Evolutionary conservation across 257 asterid genomes (phyloP).

Genomic region (Asclepias syriaca): DNA sequence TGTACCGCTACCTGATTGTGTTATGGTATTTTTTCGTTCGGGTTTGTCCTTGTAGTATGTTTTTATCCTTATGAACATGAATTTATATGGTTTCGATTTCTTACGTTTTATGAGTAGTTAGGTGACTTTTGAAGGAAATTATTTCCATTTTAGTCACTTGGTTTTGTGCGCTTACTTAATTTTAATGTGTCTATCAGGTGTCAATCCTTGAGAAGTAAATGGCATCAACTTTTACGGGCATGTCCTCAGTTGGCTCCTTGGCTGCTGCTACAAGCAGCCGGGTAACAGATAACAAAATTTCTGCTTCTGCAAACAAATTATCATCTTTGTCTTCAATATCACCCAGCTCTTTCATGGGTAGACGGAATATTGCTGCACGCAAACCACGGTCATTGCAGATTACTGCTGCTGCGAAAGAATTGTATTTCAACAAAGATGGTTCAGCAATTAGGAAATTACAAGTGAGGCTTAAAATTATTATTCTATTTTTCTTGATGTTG

Average conservation of each 20-base stretch:
- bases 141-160: background rate
- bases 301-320: slow-evolving; percentile 47
- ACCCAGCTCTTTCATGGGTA: slow-evolving; percentile 49
- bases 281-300: slow-evolving; percentile 41
- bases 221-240: slow-evolving; percentile 74
- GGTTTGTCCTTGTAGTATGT: background rate
- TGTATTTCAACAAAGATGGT: slow-evolving; percentile 94
- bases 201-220: slow-evolving; percentile 31
- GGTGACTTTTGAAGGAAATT: background rate
- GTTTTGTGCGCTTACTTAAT: background rate
- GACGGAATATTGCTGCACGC: slow-evolving; percentile 37
- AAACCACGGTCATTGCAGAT: slow-evolving; percentile 47
- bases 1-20: too few relatives aligned
- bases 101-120: background rate
- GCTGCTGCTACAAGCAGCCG: slow-evolving; percentile 72
- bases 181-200: slow-evolving; percentile 12
- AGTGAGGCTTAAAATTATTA: slow-evolving; percentile 25
- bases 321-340: slow-evolving; percentile 67
- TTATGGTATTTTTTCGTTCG: background rate
- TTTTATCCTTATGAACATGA: background rate
- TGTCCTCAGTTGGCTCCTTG: slow-evolving; percentile 68
- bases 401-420: slow-evolving; percentile 76
- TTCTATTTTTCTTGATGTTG: background rate
- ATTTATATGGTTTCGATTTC: background rate
- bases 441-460: slow-evolving; percentile 87